Percentiles rank a stretch among this genome's conserved stretches.
phyloP scores from a whole-genome alignment of 2,329 filamentous ascomycete species.

The Akanthomyces uredinophilus region DNA sequence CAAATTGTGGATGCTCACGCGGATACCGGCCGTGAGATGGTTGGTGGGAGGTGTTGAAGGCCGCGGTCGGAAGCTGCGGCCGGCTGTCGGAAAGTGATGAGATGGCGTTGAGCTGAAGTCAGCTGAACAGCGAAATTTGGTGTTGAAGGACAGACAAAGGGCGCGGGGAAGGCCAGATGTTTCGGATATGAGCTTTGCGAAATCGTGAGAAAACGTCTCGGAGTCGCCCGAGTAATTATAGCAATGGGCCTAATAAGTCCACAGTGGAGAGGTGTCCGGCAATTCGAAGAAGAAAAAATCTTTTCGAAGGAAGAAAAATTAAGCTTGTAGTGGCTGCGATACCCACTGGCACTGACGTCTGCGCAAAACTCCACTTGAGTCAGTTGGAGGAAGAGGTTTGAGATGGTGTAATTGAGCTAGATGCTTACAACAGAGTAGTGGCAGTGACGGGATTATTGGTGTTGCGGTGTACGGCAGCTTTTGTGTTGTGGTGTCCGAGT shows the following conservation, averaged over 20 bases:
- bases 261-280: not conserved
- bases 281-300: not conserved
- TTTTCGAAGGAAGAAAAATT: conserved; percentile 1
- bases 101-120: conserved; percentile 4
- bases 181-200: not conserved
- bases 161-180: not conserved
- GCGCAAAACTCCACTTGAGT: conserved; percentile 7
- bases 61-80: conserved; percentile 3
- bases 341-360: conserved; percentile 8
- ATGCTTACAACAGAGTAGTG: not conserved
- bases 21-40: conserved; percentile 11
- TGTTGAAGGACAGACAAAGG: not conserved
- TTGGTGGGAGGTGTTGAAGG: not conserved
- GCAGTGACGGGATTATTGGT: not conserved
- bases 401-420: conserved; percentile 19
- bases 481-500: not conserved
- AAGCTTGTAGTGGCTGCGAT: conserved; percentile 1
- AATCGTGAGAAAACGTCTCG: not conserved
- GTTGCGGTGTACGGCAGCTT: not conserved
- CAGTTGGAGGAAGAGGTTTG: conserved; percentile 1
- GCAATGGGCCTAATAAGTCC: not conserved
- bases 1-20: conserved; percentile 12
- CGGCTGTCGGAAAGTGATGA: conserved; percentile 9
- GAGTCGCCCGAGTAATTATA: not conserved
- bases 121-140: conserved; percentile 1